These are phyloP conservation scores for Petunia axillaris DNA, from an alignment of 257 asterid genomes.

Conservation along the genomic window DNA sequence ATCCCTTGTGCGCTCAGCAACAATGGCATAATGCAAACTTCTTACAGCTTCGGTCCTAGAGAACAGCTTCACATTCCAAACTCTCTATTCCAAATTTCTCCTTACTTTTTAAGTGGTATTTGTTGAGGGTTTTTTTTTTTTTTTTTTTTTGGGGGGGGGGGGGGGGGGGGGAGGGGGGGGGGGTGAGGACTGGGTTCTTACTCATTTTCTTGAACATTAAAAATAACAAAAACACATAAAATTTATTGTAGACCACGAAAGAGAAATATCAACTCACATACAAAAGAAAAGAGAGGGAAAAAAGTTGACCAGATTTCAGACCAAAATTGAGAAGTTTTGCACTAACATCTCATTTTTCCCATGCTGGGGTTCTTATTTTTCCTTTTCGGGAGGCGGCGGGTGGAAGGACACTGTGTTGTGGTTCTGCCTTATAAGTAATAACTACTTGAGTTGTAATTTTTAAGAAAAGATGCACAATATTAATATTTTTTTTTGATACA, in stretches of 20 bases:
- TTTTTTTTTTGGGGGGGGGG: not conserved
- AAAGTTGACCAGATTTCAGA: not conserved
- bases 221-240: not conserved
- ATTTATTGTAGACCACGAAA: not conserved
- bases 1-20: not conserved
- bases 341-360: not conserved
- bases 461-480: not conserved
- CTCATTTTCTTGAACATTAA: slow-evolving; percentile 6
- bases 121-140: not conserved
- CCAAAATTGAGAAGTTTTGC: not conserved
- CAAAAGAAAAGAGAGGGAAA: not conserved
- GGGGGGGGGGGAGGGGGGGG: not conserved
- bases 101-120: not conserved
- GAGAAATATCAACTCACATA: not conserved
- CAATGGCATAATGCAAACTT: not conserved
- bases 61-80: not conserved
- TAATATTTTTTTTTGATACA: not conserved
- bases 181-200: not conserved
- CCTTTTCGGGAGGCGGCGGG: not conserved
- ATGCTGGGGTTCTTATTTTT: not conserved
- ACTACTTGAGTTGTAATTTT: not conserved
- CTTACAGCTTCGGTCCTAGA: not conserved
- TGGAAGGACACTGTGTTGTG: not conserved
- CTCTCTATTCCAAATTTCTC: not conserved
- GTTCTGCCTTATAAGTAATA: not conserved